A percentile compares a stretch with the other conserved stretches of the same genome.
These are phyloP conservation scores for Rhododendron simsii DNA, from an alignment of 148 eudicot genomes.

Conservation along the genomic window DNA sequence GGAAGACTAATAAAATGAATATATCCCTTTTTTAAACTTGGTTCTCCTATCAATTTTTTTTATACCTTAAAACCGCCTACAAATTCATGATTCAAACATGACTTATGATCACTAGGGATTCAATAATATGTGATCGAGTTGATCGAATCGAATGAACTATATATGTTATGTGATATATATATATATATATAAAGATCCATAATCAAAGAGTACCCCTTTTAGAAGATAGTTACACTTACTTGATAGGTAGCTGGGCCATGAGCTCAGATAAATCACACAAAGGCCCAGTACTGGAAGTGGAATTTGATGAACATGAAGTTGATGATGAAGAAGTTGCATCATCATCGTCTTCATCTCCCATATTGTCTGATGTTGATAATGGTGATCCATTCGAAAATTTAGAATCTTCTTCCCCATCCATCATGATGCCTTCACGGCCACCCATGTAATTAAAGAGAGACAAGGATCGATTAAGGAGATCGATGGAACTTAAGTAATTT, in stretches of 20 bases:
- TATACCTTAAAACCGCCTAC: background rate
- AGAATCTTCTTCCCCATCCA: constrained; percentile 25
- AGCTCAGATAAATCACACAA: constrained; percentile 59
- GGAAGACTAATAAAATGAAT: too few relatives aligned
- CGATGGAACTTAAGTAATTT: background rate
- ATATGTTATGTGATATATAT: background rate
- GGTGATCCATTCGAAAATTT: constrained; percentile 36
- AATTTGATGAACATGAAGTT: constrained; percentile 21
- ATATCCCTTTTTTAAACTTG: background rate
- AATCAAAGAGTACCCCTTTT: background rate
- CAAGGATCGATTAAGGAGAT: constrained; percentile 23
- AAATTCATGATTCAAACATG: background rate
- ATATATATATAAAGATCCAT: background rate
- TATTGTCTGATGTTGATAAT: constrained; percentile 37
- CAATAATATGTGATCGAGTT: background rate
- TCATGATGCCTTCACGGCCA: constrained; percentile 24
- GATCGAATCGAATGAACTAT: background rate
- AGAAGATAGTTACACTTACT: constrained; percentile 44
- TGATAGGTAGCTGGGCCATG: constrained; percentile 81
- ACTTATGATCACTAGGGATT: background rate
- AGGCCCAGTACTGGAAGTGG: constrained; percentile 24
- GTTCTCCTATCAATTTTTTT: background rate
- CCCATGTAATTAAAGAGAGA: background rate
- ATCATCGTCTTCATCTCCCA: constrained; percentile 30
- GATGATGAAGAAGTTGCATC: constrained; percentile 52